These are phyloP conservation scores for Solanum sejunctum DNA, from an alignment of 257 asterid genomes.

Conservation along the genomic window DNA sequence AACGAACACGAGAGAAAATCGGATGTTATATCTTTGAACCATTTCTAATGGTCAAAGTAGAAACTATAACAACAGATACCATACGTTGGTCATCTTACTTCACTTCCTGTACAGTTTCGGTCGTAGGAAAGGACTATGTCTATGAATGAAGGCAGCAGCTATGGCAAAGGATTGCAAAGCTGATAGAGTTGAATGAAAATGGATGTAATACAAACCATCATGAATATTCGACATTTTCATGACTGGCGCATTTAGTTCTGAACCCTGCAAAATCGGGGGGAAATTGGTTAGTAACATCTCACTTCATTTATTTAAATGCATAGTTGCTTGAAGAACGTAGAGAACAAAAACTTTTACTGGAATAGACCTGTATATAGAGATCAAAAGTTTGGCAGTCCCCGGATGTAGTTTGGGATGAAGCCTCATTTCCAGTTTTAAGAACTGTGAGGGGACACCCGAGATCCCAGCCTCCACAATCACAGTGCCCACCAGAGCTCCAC, in stretches of 20 bases:
- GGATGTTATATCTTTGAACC: not conserved
- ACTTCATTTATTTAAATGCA: not conserved
- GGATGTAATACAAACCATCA: conserved; percentile 54
- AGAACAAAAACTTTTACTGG: not conserved
- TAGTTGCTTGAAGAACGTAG: not conserved
- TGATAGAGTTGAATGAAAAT: conserved; percentile 62
- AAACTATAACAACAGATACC: not conserved
- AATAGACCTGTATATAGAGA: conserved; percentile 50
- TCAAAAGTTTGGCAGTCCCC: conserved; percentile 54
- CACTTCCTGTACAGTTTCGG: conserved; percentile 46
- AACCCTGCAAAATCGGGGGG: conserved; percentile 39
- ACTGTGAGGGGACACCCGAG: conserved; percentile 69
- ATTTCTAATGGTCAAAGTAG: not conserved
- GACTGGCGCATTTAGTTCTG: conserved; percentile 37
- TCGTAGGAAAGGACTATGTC: conserved; percentile 34
- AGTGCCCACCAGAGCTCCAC: conserved; percentile 68
- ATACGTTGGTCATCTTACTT: not conserved
- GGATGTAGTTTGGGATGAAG: conserved; percentile 5
- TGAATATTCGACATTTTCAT: conserved; percentile 75
- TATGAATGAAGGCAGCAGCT: conserved; percentile 71
- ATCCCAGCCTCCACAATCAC: conserved; percentile 99
- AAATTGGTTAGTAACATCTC: not conserved
- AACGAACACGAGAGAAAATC: not conserved
- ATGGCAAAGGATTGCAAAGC: conserved; percentile 70
- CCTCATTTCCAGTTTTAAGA: conserved; percentile 22